Percentiles rank a stretch among this genome's conserved stretches.
Evolutionary conservation across 2,329 filamentous ascomycete genomes (phyloP).

Genomic region (Fusarium pseudonygamai): DNA sequence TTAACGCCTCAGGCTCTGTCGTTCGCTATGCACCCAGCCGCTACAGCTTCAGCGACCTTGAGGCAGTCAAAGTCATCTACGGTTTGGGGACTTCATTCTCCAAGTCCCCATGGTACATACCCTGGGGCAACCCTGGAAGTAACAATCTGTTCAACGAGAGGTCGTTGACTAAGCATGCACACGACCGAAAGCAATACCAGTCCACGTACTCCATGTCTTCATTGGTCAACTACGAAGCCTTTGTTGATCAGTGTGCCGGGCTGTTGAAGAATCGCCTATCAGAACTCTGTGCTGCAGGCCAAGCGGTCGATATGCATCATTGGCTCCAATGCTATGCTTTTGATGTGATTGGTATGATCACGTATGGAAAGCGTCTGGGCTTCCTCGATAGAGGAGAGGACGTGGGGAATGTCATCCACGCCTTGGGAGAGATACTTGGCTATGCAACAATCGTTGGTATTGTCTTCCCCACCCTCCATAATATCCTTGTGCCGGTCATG

Average conservation of each 20-base stretch:
- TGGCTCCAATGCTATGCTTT: slow-evolving; percentile 54
- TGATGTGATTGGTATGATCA: slow-evolving; percentile 52
- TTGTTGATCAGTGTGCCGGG: slow-evolving; percentile 46
- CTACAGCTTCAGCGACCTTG: slow-evolving; percentile 55
- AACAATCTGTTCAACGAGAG: background rate
- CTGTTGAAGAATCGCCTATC: slow-evolving; percentile 40
- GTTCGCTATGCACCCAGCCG: slow-evolving; percentile 59
- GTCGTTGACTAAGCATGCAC: slow-evolving; percentile 35
- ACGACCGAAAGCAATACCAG: slow-evolving; percentile 42
- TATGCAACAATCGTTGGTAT: slow-evolving; percentile 42
- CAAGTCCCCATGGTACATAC: background rate
- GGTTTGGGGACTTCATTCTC: slow-evolving; percentile 24
- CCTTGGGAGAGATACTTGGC: slow-evolving; percentile 36
- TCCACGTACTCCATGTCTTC: slow-evolving; percentile 47
- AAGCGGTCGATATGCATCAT: slow-evolving; percentile 43
- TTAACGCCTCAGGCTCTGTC: slow-evolving; percentile 31
- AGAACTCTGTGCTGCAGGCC: background rate
- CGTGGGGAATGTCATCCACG: slow-evolving; percentile 40
- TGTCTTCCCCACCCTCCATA: slow-evolving; percentile 31
- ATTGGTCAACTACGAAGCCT: slow-evolving; percentile 48
- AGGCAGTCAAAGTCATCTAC: slow-evolving; percentile 51
- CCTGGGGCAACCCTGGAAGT: background rate
- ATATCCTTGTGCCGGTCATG: slow-evolving; percentile 22
- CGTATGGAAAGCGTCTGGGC: slow-evolving; percentile 47
- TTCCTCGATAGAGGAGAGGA: slow-evolving; percentile 51